phyloP scores from a whole-genome alignment of 2,329 filamentous ascomycete genomes.

The Aspergillus hiratsukae region DNA sequence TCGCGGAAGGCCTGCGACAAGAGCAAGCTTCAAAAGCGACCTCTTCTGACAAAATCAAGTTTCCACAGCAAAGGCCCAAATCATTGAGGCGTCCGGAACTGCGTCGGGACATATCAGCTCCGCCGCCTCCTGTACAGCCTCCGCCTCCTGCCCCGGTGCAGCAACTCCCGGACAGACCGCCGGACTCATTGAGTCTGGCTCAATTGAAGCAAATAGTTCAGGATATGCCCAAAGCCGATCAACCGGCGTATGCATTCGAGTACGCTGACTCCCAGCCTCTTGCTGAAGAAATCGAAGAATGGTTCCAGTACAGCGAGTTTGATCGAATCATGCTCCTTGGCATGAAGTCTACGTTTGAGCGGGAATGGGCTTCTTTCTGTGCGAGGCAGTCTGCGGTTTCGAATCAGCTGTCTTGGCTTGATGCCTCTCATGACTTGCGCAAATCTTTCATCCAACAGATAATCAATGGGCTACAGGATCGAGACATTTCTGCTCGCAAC shows the following conservation, averaged over 20 bases:
- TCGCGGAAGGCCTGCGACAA: constrained; percentile 35
- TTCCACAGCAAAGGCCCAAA: constrained; percentile 13
- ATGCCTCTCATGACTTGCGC: constrained; percentile 52
- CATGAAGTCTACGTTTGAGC: constrained; percentile 71
- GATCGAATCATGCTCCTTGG: constrained; percentile 75
- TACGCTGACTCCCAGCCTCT: constrained; percentile 70
- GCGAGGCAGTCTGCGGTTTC: constrained; percentile 27
- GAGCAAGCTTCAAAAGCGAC: constrained; percentile 25
- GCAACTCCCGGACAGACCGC: constrained; percentile 35
- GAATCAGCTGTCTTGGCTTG: constrained; percentile 59
- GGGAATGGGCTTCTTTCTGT: constrained; percentile 62
- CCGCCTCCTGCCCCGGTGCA: constrained; percentile 44
- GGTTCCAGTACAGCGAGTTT: constrained; percentile 89
- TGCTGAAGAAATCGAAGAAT: constrained; percentile 90
- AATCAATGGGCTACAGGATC: constrained; percentile 34
- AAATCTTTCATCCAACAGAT: constrained; percentile 38
- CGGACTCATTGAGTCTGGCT: constrained; percentile 69
- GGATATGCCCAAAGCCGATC: constrained; percentile 66
- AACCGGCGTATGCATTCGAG: constrained; percentile 77
- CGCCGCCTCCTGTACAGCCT: constrained; percentile 43
- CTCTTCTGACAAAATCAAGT: constrained; percentile 6
- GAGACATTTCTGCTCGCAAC: constrained; percentile 39
- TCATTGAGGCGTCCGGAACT: constrained; percentile 31
- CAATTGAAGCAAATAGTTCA: constrained; percentile 70
- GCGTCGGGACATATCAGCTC: constrained; percentile 33